These are phyloP conservation scores for Allium cepa DNA, from an alignment of 106 monocot species.

Conservation along the genomic window DNA sequence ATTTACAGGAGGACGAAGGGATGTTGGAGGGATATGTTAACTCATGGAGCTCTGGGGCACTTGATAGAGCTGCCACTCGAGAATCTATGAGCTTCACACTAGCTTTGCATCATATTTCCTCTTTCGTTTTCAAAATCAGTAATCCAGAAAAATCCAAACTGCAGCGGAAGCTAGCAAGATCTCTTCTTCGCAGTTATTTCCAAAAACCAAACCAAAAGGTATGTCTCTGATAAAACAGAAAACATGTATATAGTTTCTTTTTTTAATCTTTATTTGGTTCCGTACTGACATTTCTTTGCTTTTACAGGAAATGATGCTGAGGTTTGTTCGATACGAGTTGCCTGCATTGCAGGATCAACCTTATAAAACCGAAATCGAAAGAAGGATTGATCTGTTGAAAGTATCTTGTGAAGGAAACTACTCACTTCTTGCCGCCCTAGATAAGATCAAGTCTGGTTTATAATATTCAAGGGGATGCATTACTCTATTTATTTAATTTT, in stretches of 20 bases:
- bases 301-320: conserved; percentile 55
- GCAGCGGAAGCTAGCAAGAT: conserved; percentile 59
- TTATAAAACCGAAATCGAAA: conserved; percentile 19
- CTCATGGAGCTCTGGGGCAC: conserved; percentile 69
- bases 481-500: no score
- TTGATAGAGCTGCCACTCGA: conserved; percentile 62
- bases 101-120: conserved; percentile 73
- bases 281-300: conserved; percentile 2
- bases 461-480: not conserved
- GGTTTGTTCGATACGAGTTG: conserved; percentile 38
- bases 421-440: conserved; percentile 49
- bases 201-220: conserved; percentile 58
- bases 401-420: conserved; percentile 77
- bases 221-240: not conserved
- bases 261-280: not conserved
- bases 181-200: conserved; percentile 64
- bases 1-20: conserved; percentile 59
- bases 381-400: conserved; percentile 47
- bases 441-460: conserved; percentile 35
- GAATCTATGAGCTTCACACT: conserved; percentile 54
- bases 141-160: conserved; percentile 27
- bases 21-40: conserved; percentile 81
- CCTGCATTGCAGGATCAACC: conserved; percentile 14
- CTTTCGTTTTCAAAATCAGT: conserved; percentile 44
- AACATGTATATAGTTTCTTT: not conserved